A percentile compares a stretch with the other conserved stretches of the same genome.
Conservation (phyloP, 805 yeast species). For the Saccharomycopsis sp. region DNA sequence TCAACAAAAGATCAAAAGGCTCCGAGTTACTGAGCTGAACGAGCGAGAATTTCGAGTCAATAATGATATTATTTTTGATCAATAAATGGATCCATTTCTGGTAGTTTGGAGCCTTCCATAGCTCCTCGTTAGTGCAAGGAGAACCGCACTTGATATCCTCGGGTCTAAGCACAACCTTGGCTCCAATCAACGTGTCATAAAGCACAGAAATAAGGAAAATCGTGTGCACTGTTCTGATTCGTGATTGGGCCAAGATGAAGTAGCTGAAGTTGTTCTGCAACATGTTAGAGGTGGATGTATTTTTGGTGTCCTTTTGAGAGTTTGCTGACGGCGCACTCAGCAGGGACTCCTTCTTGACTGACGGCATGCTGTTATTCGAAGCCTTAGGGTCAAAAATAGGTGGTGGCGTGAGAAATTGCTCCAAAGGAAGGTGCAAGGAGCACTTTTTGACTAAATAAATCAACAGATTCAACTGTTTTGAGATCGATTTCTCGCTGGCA, state of each 20-base stretch:
- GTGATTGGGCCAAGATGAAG: slow-evolving; percentile 66
- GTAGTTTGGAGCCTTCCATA: slow-evolving; percentile 51
- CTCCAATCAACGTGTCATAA: slow-evolving; percentile 43
- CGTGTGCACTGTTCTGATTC: slow-evolving; percentile 68
- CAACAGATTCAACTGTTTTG: slow-evolving; percentile 74
- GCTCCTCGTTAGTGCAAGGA: slow-evolving; percentile 50
- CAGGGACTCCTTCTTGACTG: not conserved
- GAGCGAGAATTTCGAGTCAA: slow-evolving; percentile 49
- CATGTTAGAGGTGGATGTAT: slow-evolving; percentile 20
- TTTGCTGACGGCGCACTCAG: slow-evolving; percentile 27
- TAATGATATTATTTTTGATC: slow-evolving; percentile 30
- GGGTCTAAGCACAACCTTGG: slow-evolving; percentile 38
- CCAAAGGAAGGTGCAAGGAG: slow-evolving; percentile 60
- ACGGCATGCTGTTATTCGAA: no score
- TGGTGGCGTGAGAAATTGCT: slow-evolving; percentile 36
- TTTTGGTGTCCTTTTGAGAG: slow-evolving; percentile 25
- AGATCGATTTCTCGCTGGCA: slow-evolving; percentile 62
- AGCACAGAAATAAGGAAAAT: slow-evolving; percentile 53
- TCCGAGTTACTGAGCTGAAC: slow-evolving; percentile 52
- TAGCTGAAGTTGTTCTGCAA: slow-evolving; percentile 36
- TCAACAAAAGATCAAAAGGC: slow-evolving; percentile 38
- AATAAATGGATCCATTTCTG: slow-evolving; percentile 45
- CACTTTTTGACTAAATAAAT: slow-evolving; percentile 67
- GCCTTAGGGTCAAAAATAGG: slow-evolving; percentile 30
- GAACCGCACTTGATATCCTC: slow-evolving; percentile 56